Conservation (phyloP, 257 asterid species). For the Primulina eburnea region DNA sequence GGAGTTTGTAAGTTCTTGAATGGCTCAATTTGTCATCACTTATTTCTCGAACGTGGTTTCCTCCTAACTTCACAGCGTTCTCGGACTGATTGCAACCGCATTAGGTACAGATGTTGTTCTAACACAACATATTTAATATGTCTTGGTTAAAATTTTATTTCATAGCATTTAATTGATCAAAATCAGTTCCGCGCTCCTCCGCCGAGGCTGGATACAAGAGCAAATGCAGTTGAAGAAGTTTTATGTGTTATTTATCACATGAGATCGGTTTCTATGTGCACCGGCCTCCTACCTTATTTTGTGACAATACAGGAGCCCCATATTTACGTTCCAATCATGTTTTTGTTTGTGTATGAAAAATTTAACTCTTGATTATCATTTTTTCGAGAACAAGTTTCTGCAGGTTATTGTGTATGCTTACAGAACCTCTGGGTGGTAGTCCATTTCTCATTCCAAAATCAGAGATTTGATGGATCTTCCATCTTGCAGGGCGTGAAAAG, state of each 20-base stretch:
- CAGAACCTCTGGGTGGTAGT: not conserved
- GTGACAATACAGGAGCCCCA: not conserved
- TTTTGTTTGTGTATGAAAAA: not conserved
- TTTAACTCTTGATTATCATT: not conserved
- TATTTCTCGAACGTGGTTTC: not conserved
- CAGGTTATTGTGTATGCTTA: not conserved
- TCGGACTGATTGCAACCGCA: not conserved
- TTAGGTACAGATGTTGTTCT: not conserved
- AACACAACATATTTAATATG: not conserved
- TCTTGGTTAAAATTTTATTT: not conserved
- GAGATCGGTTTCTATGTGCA: not conserved
- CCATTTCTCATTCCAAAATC: not conserved
- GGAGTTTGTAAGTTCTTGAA: not conserved
- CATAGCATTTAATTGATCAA: not conserved
- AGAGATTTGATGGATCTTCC: not conserved
- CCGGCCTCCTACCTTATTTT: not conserved
- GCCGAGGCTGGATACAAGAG: not conserved
- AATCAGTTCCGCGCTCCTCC: not conserved
- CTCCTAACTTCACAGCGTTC: not conserved
- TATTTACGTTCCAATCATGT: not conserved
- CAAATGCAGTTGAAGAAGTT: not conserved
- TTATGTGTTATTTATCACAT: not conserved
- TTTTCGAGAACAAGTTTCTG: not conserved
- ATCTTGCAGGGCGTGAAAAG: not conserved
- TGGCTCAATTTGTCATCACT: not conserved